These are phyloP conservation scores for Cryptosporidium viatorum DNA, from an alignment of 169 alveolate species.

Conservation along the genomic window DNA sequence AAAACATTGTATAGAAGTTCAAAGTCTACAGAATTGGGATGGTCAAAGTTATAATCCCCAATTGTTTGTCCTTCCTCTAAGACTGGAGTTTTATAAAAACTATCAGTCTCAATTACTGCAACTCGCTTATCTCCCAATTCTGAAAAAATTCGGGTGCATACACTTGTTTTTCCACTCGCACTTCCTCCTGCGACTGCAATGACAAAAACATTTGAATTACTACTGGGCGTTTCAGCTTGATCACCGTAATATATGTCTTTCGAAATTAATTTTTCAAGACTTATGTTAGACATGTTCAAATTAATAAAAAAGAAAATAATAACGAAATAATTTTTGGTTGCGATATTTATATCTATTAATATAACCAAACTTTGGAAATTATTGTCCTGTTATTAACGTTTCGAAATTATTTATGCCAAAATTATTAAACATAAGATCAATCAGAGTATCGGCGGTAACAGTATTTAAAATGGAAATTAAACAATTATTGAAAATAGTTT, in stretches of 20 bases:
- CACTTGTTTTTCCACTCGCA: constrained; percentile 86
- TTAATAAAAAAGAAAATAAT: neutral
- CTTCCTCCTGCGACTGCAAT: constrained; percentile 88
- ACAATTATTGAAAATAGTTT: neutral
- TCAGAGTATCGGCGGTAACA: neutral
- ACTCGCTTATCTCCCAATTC: constrained; percentile 76
- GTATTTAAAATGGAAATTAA: neutral
- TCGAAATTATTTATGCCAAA: neutral
- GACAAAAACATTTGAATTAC: constrained; percentile 54
- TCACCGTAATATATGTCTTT: constrained; percentile 1
- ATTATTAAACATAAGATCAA: neutral
- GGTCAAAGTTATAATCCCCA: constrained; percentile 85
- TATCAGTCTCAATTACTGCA: constrained; percentile 80
- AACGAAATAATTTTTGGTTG: too few relatives aligned
- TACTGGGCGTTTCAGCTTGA: neutral
- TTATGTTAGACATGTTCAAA: neutral
- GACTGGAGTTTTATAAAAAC: constrained; percentile 82
- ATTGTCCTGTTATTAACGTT: neutral
- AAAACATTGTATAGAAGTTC: constrained; percentile 77
- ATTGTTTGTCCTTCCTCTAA: constrained; percentile 81
- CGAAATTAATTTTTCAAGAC: neutral
- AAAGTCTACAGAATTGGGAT: constrained; percentile 87
- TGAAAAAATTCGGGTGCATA: constrained; percentile 76
- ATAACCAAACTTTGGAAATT: too few relatives aligned
- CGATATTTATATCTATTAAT: neutral